Base-by-base conservation (phyloP, 495 filamentous ascomycete genomes). In the Cenococcum geophilum region DNA sequence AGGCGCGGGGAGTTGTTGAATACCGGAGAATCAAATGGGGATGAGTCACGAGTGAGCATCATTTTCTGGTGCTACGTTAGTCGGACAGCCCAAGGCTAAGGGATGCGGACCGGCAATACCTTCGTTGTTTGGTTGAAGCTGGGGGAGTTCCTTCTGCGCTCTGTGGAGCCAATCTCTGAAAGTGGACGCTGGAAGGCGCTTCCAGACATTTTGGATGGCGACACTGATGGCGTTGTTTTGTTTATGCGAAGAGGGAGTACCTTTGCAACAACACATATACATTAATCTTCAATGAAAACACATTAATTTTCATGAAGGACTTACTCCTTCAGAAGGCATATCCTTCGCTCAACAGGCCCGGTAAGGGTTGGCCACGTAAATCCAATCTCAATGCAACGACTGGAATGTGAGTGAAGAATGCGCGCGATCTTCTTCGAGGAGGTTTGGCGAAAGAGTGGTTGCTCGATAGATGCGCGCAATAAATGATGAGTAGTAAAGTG, bases 11-110 rank as follows among this genome's bases (percentile, higher is more conserved):
- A 91, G 20, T 65, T 72, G 55, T 59, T 65, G 61, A 71, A 75
- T 18, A 73, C 72, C 36, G 86, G 82, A 27, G 84, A 78, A 56
- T 80, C 82, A 67, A 86, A 78, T 21, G 87, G 89, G 3, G 89
- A 91, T 20, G 85, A 86, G 58, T 92, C 87, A 51, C 77, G 79
- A 63, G 78, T 82, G 55, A 86, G 79, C 59, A 78, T 66, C 76
- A 81, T 70, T 49, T 74, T 71, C 72, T 73, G 59, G 54, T 40
- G 53, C 57, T 42, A 55, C 40, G 61, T 62, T 65, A 59, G 59
- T 35, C 6, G 27, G 14, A 21, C 16, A 16, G 36, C 49, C 10
- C 25, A 21, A 18, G 58, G 61, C 6, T 32, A 22, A 42, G 57
- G 62, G 54, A 67, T 53, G 64, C 22, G 49, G 35, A 55, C 49